Conservation (phyloP, 768 basidiomycete species). For the Thelephora ganbajun region DNA sequence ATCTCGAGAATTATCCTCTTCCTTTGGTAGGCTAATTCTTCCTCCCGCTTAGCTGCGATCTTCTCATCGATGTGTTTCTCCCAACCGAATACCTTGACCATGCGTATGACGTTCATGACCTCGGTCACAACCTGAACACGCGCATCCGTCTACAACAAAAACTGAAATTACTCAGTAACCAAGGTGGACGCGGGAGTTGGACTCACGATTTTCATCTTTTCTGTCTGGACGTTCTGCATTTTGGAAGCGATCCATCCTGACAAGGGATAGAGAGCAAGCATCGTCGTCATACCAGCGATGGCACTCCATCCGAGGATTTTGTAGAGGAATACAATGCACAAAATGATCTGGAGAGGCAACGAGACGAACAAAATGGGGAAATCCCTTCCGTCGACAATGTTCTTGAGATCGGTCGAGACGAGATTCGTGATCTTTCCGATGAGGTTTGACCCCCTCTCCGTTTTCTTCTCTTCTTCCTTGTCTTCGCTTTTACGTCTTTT, state of each 20-base stretch:
- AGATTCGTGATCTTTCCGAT: conserved; percentile 72
- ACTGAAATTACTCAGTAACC: too few relatives aligned
- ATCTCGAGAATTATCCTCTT: conserved; percentile 38
- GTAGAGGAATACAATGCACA: conserved; percentile 25
- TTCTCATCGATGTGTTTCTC: conserved; percentile 33
- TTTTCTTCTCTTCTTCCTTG: background rate
- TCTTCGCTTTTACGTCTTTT: background rate
- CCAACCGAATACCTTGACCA: conserved; percentile 37
- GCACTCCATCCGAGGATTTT: conserved; percentile 14
- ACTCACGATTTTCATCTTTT: conserved; percentile 28
- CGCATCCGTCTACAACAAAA: conserved; percentile 23
- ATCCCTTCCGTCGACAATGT: conserved; percentile 9
- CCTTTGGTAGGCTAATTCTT: conserved; percentile 44
- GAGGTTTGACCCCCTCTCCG: conserved; percentile 26
- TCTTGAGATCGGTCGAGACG: conserved; percentile 44
- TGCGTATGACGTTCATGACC: conserved; percentile 24
- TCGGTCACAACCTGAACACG: conserved; percentile 31
- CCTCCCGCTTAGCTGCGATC: conserved; percentile 42
- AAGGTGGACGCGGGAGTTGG: background rate
- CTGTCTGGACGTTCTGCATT: conserved; percentile 20
- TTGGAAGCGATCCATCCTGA: conserved; percentile 27
- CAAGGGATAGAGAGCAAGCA: conserved; percentile 26
- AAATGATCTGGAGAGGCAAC: conserved; percentile 17
- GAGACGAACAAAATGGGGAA: conserved; percentile 8
- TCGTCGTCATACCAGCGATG: conserved; percentile 28